These are phyloP conservation scores for Leishmania aethiopica DNA, from an alignment of 208 protist species.

Conservation along the genomic window DNA sequence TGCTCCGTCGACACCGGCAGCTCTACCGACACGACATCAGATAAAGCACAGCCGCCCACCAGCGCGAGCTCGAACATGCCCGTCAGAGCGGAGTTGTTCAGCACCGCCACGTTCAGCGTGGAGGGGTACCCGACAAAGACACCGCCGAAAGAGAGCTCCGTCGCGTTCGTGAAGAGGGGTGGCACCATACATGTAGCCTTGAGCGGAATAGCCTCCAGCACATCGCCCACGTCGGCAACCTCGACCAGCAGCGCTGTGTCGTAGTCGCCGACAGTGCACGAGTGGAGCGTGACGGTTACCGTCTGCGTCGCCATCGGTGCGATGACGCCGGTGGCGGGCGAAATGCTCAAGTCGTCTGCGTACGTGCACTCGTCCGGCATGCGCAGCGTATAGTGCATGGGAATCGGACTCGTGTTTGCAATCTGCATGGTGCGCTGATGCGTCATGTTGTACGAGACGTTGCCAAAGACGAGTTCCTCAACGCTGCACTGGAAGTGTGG, in stretches of 20 bases:
- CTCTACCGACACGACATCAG: constrained; percentile 28
- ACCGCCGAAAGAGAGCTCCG: constrained; percentile 84
- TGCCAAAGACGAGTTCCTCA: constrained; percentile 93
- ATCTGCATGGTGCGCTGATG: constrained; percentile 76
- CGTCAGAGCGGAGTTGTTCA: constrained; percentile 91
- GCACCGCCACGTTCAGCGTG: constrained; percentile 82
- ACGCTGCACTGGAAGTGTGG: constrained; percentile 94
- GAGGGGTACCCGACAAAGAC: constrained; percentile 94
- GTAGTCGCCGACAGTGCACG: constrained; percentile 80
- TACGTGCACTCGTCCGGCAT: constrained; percentile 63
- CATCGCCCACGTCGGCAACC: constrained; percentile 92
- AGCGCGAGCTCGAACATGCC: constrained; percentile 93
- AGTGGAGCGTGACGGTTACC: constrained; percentile 82
- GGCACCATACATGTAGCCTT: constrained; percentile 88
- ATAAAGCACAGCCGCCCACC: constrained; percentile 51
- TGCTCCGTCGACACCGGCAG: constrained; percentile 33
- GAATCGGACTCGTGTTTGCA: constrained; percentile 94
- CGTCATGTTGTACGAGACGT: constrained; percentile 93
- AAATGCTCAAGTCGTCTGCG: constrained; percentile 74
- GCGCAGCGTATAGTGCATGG: constrained; percentile 89
- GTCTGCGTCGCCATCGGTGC: constrained; percentile 52
- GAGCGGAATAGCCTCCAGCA: constrained; percentile 87
- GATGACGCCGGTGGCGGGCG: constrained; percentile 73
- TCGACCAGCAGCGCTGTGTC: constrained; percentile 90
- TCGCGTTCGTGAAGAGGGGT: constrained; percentile 59